Conservation (phyloP, 805 yeast genomes). For the Tetrapisispora namnaoensis region DNA sequence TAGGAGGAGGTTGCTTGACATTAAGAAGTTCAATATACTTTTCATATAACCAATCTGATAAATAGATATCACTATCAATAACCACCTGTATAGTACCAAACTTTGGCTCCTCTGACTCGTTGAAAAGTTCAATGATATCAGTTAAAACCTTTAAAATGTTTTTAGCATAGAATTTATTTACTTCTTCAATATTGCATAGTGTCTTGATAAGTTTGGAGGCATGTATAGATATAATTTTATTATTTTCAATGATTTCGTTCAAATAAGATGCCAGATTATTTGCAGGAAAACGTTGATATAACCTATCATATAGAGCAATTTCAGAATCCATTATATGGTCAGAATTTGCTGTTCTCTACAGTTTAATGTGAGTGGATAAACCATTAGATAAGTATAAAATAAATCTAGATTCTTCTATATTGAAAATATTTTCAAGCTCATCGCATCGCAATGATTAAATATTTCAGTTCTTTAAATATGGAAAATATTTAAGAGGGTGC, state of each 20-base stretch:
- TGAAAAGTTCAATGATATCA: conserved; percentile 26
- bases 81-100: conserved; percentile 1
- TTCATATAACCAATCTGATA: conserved; percentile 27
- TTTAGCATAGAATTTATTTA: conserved; percentile 47
- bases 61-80: conserved; percentile 5
- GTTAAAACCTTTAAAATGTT: conserved; percentile 37
- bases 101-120: conserved; percentile 20
- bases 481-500: neutral
- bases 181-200: conserved; percentile 12
- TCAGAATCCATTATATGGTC: neutral
- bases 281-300: conserved; percentile 11
- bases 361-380: neutral
- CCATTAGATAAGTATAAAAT: neutral
- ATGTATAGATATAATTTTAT: neutral
- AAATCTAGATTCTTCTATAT: neutral
- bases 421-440: neutral
- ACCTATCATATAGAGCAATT: conserved; percentile 5
- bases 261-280: neutral
- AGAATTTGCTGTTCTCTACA: no score
- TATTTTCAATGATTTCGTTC: neutral
- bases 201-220: conserved; percentile 11
- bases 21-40: conserved; percentile 24
- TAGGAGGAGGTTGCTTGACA: conserved; percentile 18
- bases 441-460: neutral
- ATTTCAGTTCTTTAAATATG: no score